Evolutionary conservation across 306 rosid genomes (phyloP), one percentile per base, ranked within the genome.

Genomic region (Lagenaria siceraria): DNA sequence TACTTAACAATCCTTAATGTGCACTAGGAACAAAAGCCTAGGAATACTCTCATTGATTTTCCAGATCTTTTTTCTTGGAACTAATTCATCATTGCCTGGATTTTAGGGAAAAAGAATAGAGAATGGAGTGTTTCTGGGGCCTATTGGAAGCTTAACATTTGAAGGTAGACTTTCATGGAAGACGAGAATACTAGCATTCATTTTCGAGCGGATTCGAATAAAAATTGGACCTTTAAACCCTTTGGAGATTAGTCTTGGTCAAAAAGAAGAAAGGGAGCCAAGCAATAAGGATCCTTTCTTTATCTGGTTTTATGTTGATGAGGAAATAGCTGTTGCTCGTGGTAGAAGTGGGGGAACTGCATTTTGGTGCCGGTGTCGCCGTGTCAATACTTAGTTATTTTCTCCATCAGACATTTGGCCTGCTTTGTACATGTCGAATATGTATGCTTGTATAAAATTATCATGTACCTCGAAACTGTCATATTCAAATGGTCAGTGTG

Each of bases 341-440:
- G 99, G 97, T 66, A 85, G 86, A 82, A 81, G 97, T 76, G 97
- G 97, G 38, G 97, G 99, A 29, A 92, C 97, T 79, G 97, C 97
- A 25, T 89, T 90, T 71, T 92, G 98, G 99, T 88, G 97, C 76
- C 88, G 89, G 62, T 94, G 98, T 85, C 83, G 21, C 31, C 94
- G 75, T 74, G 89, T 90, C 74, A 71, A 90, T 84, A 87, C 58
- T 75, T 80, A 42, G 24, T 61, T 54, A 29, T 49, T 46, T 59
- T 38, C 61, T 29, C 35, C 46, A 49, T 74, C 49, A n/a, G 55
- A 54, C 15, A 51, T 53, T n/a, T 74, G 78, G 13, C 7, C 42
- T 43, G 9, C 36, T 43, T 69, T 69, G 56, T 24, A 43, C 35
- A 69, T 69, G 19, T 24, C 0, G 21, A 43, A 43, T 69, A 24